Base-by-base conservation (phyloP, 1,284 basidiomycete species). In the Ganoderma lucidum region DNA sequence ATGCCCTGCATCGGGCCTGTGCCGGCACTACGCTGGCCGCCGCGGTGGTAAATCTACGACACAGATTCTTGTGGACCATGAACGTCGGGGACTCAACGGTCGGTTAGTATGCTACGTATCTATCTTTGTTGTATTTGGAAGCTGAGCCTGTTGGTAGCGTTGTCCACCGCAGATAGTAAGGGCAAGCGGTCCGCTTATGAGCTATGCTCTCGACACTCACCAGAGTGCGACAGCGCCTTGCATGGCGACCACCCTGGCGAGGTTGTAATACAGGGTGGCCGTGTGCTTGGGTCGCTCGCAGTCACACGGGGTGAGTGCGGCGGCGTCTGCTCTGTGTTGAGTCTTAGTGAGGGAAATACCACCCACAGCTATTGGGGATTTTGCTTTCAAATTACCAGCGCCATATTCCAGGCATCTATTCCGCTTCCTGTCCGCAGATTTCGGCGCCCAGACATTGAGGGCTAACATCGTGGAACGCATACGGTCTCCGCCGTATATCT, bases 61-160 rank as follows among this genome's bases (percentile, higher is more conserved):
- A 69, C 30, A 62, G 60, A 23, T 23, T 69, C 55, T 53, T 69
- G 68, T 70, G 68, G 65, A 48, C 68, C 6, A 66, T 66, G 37
- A 70, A 70, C 19, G 62, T 70, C 3, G 68, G 68, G 5, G 65
- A 70, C 17, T 70, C 68, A 8, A 66, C 65, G 9, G 45, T 70
- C 39, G 68, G 64, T 66, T 10, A 64, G 65, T 66, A 28, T 41
- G 42, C 61, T 44, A 63, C 53, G 42, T n/a, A n/a, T n/a, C 23
- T 3, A 14, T 19, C 45, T 56, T 17, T 30, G 28, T 53, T 8
- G 15, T 42, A n/a, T 15, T 3, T 17, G 12, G 32, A 23, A 15
- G 45, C 35, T 62, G 62, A 44, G 37, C 35, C 6, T 4, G 32
- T 37, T 9, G 28, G 53, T 10, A 70, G 64, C 68, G 4, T 32